Base-by-base conservation (phyloP, 148 eudicot species). In the Rhododendron ovatum region DNA sequence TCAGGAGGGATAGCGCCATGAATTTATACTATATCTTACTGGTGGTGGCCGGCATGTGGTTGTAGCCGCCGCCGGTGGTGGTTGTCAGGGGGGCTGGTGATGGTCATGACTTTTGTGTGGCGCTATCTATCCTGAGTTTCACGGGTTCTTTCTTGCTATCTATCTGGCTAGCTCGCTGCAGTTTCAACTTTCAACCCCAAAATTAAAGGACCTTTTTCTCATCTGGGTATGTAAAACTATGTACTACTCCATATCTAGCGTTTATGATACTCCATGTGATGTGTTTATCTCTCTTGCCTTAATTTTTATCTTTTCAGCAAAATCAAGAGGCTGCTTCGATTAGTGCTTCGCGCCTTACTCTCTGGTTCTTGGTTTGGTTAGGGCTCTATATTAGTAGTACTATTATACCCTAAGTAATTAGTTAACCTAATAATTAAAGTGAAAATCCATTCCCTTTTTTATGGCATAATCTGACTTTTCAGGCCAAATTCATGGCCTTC, bases 1-100 rank as follows among this genome's bases (percentile, higher is more conserved):
- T 95, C 98, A 95, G 98, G 98, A 95, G 94, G 95, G 98, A 95
- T 95, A 95, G 98, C 98, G 96, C 98, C 96, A 87, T 81, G 30
- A 33, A 74, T 69, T 47, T 12, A n/a, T 28, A 35, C 37, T 35
- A 10, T 67, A 10, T 4, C 74, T 41, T 41, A 41, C 45, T 41
- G 45, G 45, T 26, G 18, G 37, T 69, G 71, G 45, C 8, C 45
- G 30, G 30, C 71, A 8, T 63, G 71, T 63, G 30, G 30, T 63
- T 63, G 71, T 22, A 2, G 75, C 75, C 28, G 15, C 48, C 12
- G 5, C 18, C 3, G 35, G 14, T 20, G 77, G 41, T 39, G 43
- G 55, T 55, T 17, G 20, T 39, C n/a, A 26, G 3, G 1, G 18
- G 8, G 74, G 37, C 3, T 14, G 80, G 5, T 84, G 30, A 1